A percentile compares a stretch with the other conserved stretches of the same genome.
Conservation (phyloP, 192 early-diverging fungal species). For the Linnemannia exigua region DNA sequence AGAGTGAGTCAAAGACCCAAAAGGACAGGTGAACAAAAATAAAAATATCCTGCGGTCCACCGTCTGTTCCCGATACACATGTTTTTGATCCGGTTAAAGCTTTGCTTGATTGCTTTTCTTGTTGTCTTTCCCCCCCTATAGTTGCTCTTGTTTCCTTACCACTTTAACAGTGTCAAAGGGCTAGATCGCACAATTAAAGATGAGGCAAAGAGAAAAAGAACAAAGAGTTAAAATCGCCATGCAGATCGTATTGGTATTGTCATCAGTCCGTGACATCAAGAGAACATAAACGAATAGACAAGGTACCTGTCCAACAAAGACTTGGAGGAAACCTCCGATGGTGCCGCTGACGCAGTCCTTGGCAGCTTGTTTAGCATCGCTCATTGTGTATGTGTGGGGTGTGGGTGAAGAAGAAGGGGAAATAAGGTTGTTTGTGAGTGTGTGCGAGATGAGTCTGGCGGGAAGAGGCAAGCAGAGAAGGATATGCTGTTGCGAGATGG, state of each 20-base stretch:
- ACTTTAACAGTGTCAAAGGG: conserved; percentile 90
- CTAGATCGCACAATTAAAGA: conserved; percentile 36
- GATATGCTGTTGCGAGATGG: neutral
- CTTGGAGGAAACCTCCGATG: conserved; percentile 82
- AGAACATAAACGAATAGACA: neutral
- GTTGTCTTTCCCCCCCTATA: neutral
- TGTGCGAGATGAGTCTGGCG: neutral
- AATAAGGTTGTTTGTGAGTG: conserved; percentile 20
- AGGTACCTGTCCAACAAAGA: conserved; percentile 77
- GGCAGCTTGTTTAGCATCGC: conserved; percentile 69
- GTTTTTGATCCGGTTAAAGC: neutral
- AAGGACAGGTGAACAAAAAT: neutral
- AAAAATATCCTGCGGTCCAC: neutral
- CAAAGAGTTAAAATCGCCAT: neutral
- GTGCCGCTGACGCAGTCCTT: conserved; percentile 85
- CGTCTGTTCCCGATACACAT: neutral
- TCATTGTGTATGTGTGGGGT: conserved; percentile 36
- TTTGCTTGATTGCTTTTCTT: neutral
- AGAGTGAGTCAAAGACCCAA: neutral
- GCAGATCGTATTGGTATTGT: neutral
- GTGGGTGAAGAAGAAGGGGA: neutral
- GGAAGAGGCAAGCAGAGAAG: neutral
- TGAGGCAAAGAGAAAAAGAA: conserved; percentile 1
- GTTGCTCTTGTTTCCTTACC: conserved; percentile 55
- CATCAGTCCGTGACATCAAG: neutral